A percentile compares a stretch with the other conserved stretches of the same genome.
Evolutionary conservation across 768 basidiomycete species (phyloP).

Genomic region (Rhizopogon vesiculosus): DNA sequence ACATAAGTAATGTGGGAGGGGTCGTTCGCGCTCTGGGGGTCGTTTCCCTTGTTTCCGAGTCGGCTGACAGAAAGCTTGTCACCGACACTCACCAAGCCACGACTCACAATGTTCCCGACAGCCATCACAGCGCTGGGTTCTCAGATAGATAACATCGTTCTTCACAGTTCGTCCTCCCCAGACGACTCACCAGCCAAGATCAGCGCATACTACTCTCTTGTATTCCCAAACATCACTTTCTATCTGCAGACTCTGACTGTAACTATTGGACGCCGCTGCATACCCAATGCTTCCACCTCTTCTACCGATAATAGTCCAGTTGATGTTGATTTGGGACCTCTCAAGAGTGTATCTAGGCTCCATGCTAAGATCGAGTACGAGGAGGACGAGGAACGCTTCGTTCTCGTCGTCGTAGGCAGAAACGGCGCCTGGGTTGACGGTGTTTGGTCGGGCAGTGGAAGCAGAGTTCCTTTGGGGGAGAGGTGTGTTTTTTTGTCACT

Average conservation of each 20-base stretch:
- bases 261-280: conserved; percentile 89
- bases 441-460: conserved; percentile 89
- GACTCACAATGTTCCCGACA: conserved; percentile 18
- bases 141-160: background rate
- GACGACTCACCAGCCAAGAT: conserved; percentile 62
- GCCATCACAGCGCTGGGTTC: background rate
- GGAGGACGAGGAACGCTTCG: conserved; percentile 83
- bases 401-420: conserved; percentile 87
- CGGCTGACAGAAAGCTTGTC: background rate
- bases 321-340: conserved; percentile 89
- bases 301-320: conserved; percentile 48
- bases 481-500: conserved; percentile 44
- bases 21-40: conserved; percentile 10
- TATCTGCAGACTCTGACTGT: conserved; percentile 95
- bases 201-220: conserved; percentile 89
- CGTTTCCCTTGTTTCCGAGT: conserved; percentile 6
- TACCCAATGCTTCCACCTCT: conserved; percentile 54
- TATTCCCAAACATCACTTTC: conserved; percentile 93
- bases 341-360: conserved; percentile 96
- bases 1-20: conserved; percentile 9
- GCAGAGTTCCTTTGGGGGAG: conserved; percentile 79
- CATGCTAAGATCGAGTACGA: conserved; percentile 96
- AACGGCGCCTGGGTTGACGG: conserved; percentile 99
- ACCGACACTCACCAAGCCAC: background rate
- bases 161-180: background rate